Conservation (phyloP, 805 yeast species). For the Wickerhamomyces alni region DNA sequence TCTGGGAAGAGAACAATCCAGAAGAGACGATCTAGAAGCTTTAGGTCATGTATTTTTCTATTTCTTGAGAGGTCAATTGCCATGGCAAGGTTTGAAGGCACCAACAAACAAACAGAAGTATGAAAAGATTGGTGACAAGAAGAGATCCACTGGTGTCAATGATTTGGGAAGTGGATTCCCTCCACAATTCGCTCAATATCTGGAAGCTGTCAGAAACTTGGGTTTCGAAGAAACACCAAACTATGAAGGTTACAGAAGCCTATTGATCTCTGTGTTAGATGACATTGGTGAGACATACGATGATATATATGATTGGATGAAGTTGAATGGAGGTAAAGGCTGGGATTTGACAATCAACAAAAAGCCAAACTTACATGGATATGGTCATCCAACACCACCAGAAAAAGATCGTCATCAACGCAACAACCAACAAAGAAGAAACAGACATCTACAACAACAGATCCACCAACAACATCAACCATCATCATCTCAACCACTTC, state of each 20-base stretch:
- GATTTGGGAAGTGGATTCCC: constrained; percentile 75
- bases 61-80: constrained; percentile 71
- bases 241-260: constrained; percentile 75
- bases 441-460: constrained; percentile 2
- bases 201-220: constrained; percentile 81
- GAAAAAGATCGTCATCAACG: constrained; percentile 2
- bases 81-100: constrained; percentile 89
- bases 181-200: constrained; percentile 86
- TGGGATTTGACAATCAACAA: constrained; percentile 90
- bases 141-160: constrained; percentile 79
- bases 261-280: constrained; percentile 73
- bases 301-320: constrained; percentile 98
- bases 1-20: constrained; percentile 75
- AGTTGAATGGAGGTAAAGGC: constrained; percentile 88
- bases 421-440: constrained; percentile 4
- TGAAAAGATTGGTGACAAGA: constrained; percentile 93
- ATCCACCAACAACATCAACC: constrained; percentile 15
- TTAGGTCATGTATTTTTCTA: constrained; percentile 80
- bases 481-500: constrained; percentile 16
- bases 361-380: constrained; percentile 92
- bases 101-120: constrained; percentile 80
- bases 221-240: constrained; percentile 94
- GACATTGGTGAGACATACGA: constrained; percentile 69
- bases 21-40: constrained; percentile 79
- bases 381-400: constrained; percentile 86